Evolutionary conservation across 805 yeast species (phyloP), one percentile per base, ranked within the genome.

Genomic region (Wickerhamiella azymoides): DNA sequence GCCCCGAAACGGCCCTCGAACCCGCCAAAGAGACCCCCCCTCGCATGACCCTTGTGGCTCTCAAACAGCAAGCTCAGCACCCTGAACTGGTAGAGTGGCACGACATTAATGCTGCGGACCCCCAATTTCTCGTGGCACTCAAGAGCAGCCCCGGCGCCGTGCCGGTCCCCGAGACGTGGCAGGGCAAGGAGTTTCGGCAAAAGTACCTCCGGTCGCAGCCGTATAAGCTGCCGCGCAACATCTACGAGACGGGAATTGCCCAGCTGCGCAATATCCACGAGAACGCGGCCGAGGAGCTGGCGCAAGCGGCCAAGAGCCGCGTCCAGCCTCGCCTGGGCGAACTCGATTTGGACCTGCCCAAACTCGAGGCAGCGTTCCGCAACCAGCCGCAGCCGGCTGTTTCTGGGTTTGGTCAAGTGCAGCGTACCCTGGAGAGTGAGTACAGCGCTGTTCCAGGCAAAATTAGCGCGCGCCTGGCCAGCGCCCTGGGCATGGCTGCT

Each of bases 291-390:
- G 59, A 58, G 2, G 65, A 73, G 11, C 58, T 85, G 53, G 78
- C 81, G 57, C 92, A 83, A 55, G 70, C 73, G 56, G 80, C 80
- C 60, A 70, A 96, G 50, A 89, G 83, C 47, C 70, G 82, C 43
- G 93, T 86, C 0, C 96, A 84, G 60, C 96, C 96, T 0, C 84
- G 84, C 58, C 69, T 85, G 77, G 93, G 93, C 1, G 69, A 77
- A 44, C 61, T 89, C 18, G 97, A 89, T 59, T 73, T 92, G 19
- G 96, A 89, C 61, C 88, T 81, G 58, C 79, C 74, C 50, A 81
- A 77, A 51, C 62, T 89, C 17, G 78, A 84, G 57, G 83, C 84
- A 59, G 94, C 96, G 0, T 88, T 85, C 70, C 80, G 79, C 57
- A 66, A 73, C 55, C 95, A 89, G 56, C 68, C 78, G 0, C 79